Base-by-base conservation (phyloP, 208 protist species). In the Trypanosoma platydactyli region DNA sequence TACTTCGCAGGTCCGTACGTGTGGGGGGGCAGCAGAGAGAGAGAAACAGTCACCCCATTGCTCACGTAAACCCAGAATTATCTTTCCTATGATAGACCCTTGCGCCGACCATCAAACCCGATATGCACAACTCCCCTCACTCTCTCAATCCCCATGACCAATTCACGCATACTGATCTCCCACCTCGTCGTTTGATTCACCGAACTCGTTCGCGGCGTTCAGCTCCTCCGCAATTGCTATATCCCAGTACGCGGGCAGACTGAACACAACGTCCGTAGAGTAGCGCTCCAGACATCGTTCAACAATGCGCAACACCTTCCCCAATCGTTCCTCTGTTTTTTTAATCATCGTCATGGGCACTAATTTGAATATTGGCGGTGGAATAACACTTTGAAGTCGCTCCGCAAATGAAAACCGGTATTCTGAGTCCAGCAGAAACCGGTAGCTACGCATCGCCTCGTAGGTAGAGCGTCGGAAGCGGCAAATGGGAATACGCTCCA, bases 381-480 rank as follows among this genome's bases (percentile, higher is more conserved):
- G 77, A 25, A 89, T 16, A 0, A 15, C 48, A 40, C 22, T 25
- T 9, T 81, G 76, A 6, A 94, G 59, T 3, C 74, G 27, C 27
- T 38, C 56, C 25, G 86, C 73, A 4, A 94, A 9, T 38, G 64
- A 4, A 80, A 79, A 1, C 88, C 58, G 0, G 76, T 74, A 25
- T 74, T 71, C 33, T 68, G 51, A 22, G 27, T 29, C 3, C 33
- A 25, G 5, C 56, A 56, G 35, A 16, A 75, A 51, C 9, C 38
- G 55, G 55, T 66, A 91, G 9, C 15, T 29, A 29, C 30, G 22
- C 44, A 94, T 77, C 20, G 75, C 41, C 11, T 80, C 70, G 50
- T 81, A 84, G 5, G 83, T 90, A 22, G 77, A 81, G 3, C 61
- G 61, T 20, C 88, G 82, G 53, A 86, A 94, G 51, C 88, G 84